Conservation (phyloP, 768 basidiomycete species). For the Phaffia australis region DNA sequence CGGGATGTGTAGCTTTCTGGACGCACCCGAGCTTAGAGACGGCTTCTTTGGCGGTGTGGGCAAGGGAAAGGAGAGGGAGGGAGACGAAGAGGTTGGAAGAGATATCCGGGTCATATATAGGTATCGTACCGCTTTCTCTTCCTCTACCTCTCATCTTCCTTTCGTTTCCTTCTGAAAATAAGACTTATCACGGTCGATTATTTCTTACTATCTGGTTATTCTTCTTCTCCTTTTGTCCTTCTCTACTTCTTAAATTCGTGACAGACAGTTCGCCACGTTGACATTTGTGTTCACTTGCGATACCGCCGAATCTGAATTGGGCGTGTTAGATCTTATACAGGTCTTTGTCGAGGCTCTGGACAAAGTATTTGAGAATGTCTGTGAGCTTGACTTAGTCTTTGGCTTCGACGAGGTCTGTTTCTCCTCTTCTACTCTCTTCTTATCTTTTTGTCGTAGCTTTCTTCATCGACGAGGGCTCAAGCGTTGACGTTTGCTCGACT, state of each 20-base stretch:
- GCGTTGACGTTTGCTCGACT: not conserved
- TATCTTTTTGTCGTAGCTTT: not conserved
- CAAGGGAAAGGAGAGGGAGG: constrained; percentile 17
- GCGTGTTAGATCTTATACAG: constrained; percentile 91
- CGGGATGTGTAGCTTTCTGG: constrained; percentile 88
- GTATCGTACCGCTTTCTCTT: not conserved
- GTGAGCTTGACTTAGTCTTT: constrained; percentile 94
- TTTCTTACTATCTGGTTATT: not conserved
- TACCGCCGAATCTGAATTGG: constrained; percentile 89
- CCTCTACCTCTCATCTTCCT: not conserved
- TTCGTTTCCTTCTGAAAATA: not conserved
- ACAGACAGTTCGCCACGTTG: constrained; percentile 28
- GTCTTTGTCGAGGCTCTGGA: constrained; percentile 97
- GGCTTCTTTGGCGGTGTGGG: constrained; percentile 16
- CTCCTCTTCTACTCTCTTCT: not conserved
- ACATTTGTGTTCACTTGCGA: constrained; percentile 67
- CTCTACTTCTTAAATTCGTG: too few relatives aligned
- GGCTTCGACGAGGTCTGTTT: constrained; percentile 84
- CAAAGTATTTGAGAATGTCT: constrained; percentile 92
- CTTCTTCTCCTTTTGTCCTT: not conserved
- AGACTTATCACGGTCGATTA: not conserved
- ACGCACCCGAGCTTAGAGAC: constrained; percentile 44
- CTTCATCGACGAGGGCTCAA: not conserved
- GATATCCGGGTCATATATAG: constrained; percentile 25
- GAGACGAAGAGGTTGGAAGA: constrained; percentile 6